Evolutionary conservation across 495 filamentous ascomycete species (phyloP), one percentile per base, ranked within the genome.

Genomic region (Lasiosphaeriaceae sp.): DNA sequence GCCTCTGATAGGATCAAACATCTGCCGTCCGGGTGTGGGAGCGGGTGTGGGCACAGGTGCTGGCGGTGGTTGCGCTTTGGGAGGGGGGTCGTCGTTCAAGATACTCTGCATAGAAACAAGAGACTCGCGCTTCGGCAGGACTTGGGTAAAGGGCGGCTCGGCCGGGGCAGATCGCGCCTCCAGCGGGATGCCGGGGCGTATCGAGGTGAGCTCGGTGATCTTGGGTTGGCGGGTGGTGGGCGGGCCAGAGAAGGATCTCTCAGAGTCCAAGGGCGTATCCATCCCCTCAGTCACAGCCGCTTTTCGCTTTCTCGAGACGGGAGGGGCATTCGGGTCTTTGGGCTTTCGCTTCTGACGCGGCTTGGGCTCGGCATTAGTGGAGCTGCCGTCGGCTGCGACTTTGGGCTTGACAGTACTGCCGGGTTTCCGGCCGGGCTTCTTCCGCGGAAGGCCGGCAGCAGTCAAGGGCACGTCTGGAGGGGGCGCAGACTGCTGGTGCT

Each of bases 1-100:
- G 57, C 80, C 88, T 45, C 92, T 82, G 63, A 96, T 87, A 1
- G 92, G 92, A 71, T 96, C 92, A 65, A 90, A 96, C 60, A 87
- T 88, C 61, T 89, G 89, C 45, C 90, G 86, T 63, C 26, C 26
- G 26, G 26, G 26, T 4, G 26, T 31, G 9, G 26, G 26, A 31
- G 26, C 26, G 9, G 26, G 26, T 9, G 9, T n/a, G n/a, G n/a
- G n/a, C n/a, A 87, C 90, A 1, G 86, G 78, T 3, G 79, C 72
- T 6, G 63, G 53, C 20, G 65, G 77, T 57, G 68, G 77, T 57
- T 56, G 62, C 29, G 67, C 67, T 21, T 66, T 70, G 7, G 74
- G 73, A 48, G 71, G 70, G 1, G 74, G 73, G 9, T 79, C 76
- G n/a, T 72, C 71, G 57, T 78, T 80, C 7, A 79, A 63, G n/a